Percentiles rank a stretch among this genome's conserved stretches.
Conservation (phyloP, 2,329 filamentous ascomycete genomes). For the Dactylellina haptotyla region DNA sequence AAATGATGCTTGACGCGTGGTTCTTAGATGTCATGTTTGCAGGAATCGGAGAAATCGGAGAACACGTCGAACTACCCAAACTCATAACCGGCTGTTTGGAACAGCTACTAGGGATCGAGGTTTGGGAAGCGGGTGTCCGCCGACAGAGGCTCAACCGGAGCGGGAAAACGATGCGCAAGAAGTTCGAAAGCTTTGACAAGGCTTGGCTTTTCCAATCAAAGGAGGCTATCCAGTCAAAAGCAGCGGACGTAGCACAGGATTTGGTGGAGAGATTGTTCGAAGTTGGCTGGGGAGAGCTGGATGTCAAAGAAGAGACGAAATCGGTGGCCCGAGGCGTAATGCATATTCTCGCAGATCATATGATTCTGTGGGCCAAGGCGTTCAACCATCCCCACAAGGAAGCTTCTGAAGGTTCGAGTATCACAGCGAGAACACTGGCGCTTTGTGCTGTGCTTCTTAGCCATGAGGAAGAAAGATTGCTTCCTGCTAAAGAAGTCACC, state of each 20-base stretch:
- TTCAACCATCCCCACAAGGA: conserved; percentile 49
- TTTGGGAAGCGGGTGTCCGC: conserved; percentile 38
- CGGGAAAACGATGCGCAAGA: conserved; percentile 36
- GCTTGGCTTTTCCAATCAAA: conserved; percentile 49
- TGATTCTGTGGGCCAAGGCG: conserved; percentile 40
- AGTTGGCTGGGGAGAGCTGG: conserved; percentile 34
- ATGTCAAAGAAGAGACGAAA: background rate
- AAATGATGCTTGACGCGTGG: conserved; percentile 42
- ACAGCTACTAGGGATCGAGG: conserved; percentile 38
- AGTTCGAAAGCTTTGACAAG: conserved; percentile 36
- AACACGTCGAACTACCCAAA: conserved; percentile 22
- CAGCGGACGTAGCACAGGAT: conserved; percentile 35
- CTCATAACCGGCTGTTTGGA: conserved; percentile 29
- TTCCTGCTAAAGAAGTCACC: conserved; percentile 14
- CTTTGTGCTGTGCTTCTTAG: conserved; percentile 15
- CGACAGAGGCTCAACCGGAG: conserved; percentile 25
- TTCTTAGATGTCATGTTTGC: conserved; percentile 42
- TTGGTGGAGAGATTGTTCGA: conserved; percentile 42
- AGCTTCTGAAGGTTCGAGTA: conserved; percentile 38
- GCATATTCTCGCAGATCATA: conserved; percentile 23
- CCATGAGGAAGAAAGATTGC: conserved; percentile 6
- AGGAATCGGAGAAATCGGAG: conserved; percentile 29
- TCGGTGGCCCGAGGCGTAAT: conserved; percentile 5
- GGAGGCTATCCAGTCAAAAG: conserved; percentile 23
- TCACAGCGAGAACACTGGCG: conserved; percentile 37